Conservation (phyloP, 768 basidiomycete genomes). For the Amanita exitialis region DNA sequence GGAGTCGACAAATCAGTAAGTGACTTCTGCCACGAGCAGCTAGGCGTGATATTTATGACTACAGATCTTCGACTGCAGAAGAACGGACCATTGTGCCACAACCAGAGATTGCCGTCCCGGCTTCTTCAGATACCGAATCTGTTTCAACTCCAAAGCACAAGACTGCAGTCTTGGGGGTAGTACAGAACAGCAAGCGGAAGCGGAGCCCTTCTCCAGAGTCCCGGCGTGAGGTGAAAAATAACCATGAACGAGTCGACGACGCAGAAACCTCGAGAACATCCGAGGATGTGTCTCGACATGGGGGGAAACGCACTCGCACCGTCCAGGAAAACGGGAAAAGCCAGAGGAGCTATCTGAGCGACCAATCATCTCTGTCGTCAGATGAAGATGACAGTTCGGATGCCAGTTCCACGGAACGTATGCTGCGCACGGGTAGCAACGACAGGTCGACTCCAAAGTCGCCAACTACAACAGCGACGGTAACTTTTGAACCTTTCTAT, state of each 20-base stretch:
- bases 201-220: slow-evolving; percentile 9
- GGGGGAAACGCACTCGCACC: not conserved
- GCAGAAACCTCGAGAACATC: not conserved
- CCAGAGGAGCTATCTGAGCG: not conserved
- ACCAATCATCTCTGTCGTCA: slow-evolving; percentile 8
- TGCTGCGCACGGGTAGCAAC: not conserved
- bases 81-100: not conserved
- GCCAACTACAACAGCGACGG: slow-evolving; percentile 1
- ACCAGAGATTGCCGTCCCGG: not conserved
- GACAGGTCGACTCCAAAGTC: not conserved
- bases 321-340: not conserved
- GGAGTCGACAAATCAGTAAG: not conserved
- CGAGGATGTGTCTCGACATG: not conserved
- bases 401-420: slow-evolving; percentile 23
- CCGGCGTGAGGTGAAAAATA: not conserved
- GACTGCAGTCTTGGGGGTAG: too few relatives aligned
- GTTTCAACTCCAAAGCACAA: not conserved
- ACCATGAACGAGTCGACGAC: not conserved
- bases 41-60: too few relatives aligned
- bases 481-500: slow-evolving; percentile 14
- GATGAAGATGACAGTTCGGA: slow-evolving; percentile 25
- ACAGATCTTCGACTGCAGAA: not conserved
- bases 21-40: not conserved
- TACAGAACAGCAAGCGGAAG: slow-evolving; percentile 13
- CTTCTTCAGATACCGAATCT: not conserved